Conservation (phyloP, 2,329 filamentous ascomycete genomes). For the Torrubiella hemipterigena region DNA sequence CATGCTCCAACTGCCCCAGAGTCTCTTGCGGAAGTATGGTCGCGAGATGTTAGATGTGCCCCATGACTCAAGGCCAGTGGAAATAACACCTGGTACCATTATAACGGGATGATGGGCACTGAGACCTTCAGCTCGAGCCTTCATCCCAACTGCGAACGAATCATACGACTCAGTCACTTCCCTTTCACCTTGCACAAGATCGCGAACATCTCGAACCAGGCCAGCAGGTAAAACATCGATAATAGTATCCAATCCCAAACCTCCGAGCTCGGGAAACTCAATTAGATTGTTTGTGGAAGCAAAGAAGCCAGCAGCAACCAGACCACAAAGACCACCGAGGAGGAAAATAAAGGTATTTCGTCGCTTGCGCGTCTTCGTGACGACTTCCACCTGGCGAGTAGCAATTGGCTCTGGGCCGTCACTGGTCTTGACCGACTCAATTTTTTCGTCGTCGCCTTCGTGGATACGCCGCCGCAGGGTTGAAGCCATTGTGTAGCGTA, state of each 20-base stretch:
- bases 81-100: slow-evolving; percentile 97
- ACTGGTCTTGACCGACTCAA: too few species aligned
- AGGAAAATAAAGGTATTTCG: slow-evolving; percentile 74
- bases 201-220: slow-evolving; percentile 73
- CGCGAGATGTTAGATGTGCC: slow-evolving; percentile 75
- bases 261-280: slow-evolving; percentile 57
- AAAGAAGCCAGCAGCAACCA: slow-evolving; percentile 82
- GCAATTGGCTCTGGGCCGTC: too few species aligned
- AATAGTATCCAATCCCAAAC: slow-evolving; percentile 73
- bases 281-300: slow-evolving; percentile 83
- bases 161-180: slow-evolving; percentile 79
- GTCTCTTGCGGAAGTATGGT: slow-evolving; percentile 82
- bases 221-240: slow-evolving; percentile 81
- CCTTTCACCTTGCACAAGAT: slow-evolving; percentile 77
- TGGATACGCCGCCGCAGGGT: too few species aligned
- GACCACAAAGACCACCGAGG: slow-evolving; percentile 79
- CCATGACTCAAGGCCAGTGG: slow-evolving; percentile 94
- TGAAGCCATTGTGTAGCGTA: too few species aligned
- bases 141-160: slow-evolving; percentile 80
- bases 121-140: slow-evolving; percentile 71
- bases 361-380: slow-evolving; percentile 52
- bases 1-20: slow-evolving; percentile 99
- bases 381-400: slow-evolving; percentile 31
- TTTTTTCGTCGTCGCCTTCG: too few species aligned
- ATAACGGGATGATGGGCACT: slow-evolving; percentile 77